Percentiles rank a stretch among this genome's conserved stretches.
Evolutionary conservation across 176 grass and related monocot species (phyloP).

Genomic region (Oryza coarctata): DNA sequence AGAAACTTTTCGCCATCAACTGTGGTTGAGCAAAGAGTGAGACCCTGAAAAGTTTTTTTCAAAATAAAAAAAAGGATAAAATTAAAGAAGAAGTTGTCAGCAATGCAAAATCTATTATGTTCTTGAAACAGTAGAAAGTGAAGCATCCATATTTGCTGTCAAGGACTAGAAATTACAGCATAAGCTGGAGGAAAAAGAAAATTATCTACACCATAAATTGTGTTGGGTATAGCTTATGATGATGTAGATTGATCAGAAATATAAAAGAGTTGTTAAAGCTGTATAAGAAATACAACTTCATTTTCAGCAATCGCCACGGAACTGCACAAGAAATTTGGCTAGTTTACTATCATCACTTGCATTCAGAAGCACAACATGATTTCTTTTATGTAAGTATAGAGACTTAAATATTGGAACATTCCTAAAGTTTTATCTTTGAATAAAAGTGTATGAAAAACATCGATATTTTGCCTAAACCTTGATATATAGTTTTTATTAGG

Average conservation of each 20-base stretch:
- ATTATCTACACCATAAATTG: neutral
- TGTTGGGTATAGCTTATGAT: neutral
- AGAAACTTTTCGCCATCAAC: constrained; percentile 66
- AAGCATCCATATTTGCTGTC: neutral
- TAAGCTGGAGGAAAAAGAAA: neutral
- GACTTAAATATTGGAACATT: no score
- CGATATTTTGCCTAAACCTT: no score
- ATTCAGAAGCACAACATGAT: constrained; percentile 6
- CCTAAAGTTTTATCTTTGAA: no score
- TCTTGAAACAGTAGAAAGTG: neutral
- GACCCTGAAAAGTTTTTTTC: constrained; percentile 59
- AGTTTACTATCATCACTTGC: neutral
- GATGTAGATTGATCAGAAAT: neutral
- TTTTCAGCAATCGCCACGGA: neutral
- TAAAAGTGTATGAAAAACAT: no score
- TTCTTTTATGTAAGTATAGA: neutral
- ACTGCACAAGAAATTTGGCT: neutral
- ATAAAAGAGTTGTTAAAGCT: neutral
- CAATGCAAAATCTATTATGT: neutral
- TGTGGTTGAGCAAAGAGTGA: constrained; percentile 68
- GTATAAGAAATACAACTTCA: neutral
- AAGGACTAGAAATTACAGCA: neutral
- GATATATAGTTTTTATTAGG: no score
- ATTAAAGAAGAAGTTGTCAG: constrained; percentile 12
- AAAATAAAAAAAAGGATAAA: constrained; percentile 7